Percentiles rank a stretch among this genome's conserved stretches.
These are phyloP conservation scores for Maudiozyma humilis DNA, from an alignment of 1,139 yeast genomes.

Conservation along the genomic window DNA sequence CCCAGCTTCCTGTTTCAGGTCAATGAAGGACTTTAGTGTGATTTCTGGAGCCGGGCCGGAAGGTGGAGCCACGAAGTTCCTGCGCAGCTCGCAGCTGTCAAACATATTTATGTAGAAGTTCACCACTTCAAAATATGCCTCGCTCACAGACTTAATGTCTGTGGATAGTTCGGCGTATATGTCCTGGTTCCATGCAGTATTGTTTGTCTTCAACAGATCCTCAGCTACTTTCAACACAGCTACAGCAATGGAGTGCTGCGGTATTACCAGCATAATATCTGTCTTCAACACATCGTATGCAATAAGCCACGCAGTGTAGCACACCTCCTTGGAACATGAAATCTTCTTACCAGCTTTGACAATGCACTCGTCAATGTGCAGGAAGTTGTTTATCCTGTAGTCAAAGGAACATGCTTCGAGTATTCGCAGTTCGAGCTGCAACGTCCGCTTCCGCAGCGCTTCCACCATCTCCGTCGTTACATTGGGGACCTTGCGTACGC, in stretches of 20 bases:
- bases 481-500: conserved; percentile 27
- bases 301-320: conserved; percentile 65
- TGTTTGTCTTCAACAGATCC: conserved; percentile 28
- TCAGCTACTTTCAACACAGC: conserved; percentile 51
- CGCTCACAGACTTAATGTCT: conserved; percentile 48
- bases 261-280: conserved; percentile 59
- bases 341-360: conserved; percentile 58
- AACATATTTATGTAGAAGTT: conserved; percentile 53
- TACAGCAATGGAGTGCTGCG: conserved; percentile 75
- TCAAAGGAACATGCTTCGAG: conserved; percentile 71
- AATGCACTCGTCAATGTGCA: conserved; percentile 58
- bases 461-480: conserved; percentile 34
- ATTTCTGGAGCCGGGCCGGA: conserved; percentile 10
- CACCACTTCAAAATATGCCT: conserved; percentile 52
- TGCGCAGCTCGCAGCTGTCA: conserved; percentile 35
- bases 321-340: conserved; percentile 38
- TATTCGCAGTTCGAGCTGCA: conserved; percentile 59
- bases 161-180: conserved; percentile 38
- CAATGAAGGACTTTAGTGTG: conserved; percentile 41
- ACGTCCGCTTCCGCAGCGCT: conserved; percentile 44
- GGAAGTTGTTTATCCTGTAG: conserved; percentile 42
- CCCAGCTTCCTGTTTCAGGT: conserved; percentile 41
- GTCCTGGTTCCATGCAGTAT: conserved; percentile 13
- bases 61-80: conserved; percentile 12
- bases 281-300: conserved; percentile 69